Base-by-base conservation (phyloP, 2,329 filamentous ascomycete species). In the Colletotrichum kahawae region DNA sequence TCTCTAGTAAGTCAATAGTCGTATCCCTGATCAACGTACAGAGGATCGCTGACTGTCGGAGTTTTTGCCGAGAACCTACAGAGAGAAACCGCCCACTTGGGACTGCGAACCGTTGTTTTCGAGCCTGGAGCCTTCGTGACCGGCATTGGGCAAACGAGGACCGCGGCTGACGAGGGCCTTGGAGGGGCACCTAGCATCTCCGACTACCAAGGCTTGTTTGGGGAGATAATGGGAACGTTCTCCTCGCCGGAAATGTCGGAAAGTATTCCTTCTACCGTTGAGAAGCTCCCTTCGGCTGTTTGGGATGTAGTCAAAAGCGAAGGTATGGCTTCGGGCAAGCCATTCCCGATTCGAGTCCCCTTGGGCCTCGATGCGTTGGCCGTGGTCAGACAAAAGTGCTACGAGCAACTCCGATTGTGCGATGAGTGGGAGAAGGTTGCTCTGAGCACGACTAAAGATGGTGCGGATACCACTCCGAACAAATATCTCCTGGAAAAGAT, bases 321-420 rank as follows among this genome's bases (percentile, higher is more conserved):
- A 57, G 80, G 80, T 0, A 36, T 79, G 10, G 80, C 79, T 2
- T 77, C 70, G 7, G 79, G 77, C 1, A 79, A 76, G 64, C 60
- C 76, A 5, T 82, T 79, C 78, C 76, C 80, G 0, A 71, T 80
- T 8, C 78, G 82, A 2, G 72, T 84, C 1, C 78, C 81, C 10
- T 69, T 85, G 5, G 83, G 83, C 2, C 79, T 78, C 7, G 83
- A 84, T 71, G 77, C 79, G 1, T 73, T 82, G 10, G 79, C 77
- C 14, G 78, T 69, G n/a, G 78, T 74, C 8, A 78, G 70, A 60
- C 76, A 76, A 70, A 81, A 78, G 59, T 78, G 74, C 54, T 67
- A 77, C 24, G 79, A 79, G 67, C 78, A 78, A 43, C 62, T 76
- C 8, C 33, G 24, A 16, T 51, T 67, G 9, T 67, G 65, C 13